Base-by-base conservation (phyloP, 2,329 filamentous ascomycete species). In the Alternaria ventricosa region DNA sequence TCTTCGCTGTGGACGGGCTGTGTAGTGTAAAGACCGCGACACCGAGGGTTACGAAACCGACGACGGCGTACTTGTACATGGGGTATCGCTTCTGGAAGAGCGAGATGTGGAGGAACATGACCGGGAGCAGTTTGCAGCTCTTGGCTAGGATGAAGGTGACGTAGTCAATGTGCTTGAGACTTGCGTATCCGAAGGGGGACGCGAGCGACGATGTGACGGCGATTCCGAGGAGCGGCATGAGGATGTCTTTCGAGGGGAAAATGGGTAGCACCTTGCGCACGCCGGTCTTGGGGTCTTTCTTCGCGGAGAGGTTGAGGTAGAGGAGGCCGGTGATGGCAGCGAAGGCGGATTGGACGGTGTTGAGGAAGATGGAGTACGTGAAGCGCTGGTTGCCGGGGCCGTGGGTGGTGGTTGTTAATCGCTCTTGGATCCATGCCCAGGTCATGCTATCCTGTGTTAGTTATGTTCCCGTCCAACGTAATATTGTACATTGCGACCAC, bases 71-170 rank as follows among this genome's bases (percentile, higher is more conserved):
- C 84, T 99, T 99, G 86, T 97, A 97, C 49, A 97, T 85, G 1
- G 96, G 95, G 81, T 97, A 99, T 51, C 90, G 87, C 75, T 91
- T 92, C 64, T 91, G 90, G 85, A 97, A 99, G 50, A 99, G 82
- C 47, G 94, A 95, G 75, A 98, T 88, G 84, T 99, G 95, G 44
- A 99, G 87, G 75, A 96, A 90, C 96, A 99, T 98, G 76, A 99
- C 96, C 3, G 96, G 96, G n/a, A 99, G 89, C 20, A 99, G 87
- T 84, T 99, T 99, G 90, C 96, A 99, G 73, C 91, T 94, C 83
- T 99, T 98, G 72, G 96, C 95, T 45, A 99, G 91, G 71, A 97
- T 92, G 82, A 97, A 98, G 28, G 96, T 97, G 76, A 98, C 93
- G 82, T 98, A 98, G 87, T 98, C 96, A 81, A 98, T 94, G 80